These are phyloP conservation scores for Agastache rugosa DNA, from an alignment of 257 asterid genomes.

Conservation along the genomic window DNA sequence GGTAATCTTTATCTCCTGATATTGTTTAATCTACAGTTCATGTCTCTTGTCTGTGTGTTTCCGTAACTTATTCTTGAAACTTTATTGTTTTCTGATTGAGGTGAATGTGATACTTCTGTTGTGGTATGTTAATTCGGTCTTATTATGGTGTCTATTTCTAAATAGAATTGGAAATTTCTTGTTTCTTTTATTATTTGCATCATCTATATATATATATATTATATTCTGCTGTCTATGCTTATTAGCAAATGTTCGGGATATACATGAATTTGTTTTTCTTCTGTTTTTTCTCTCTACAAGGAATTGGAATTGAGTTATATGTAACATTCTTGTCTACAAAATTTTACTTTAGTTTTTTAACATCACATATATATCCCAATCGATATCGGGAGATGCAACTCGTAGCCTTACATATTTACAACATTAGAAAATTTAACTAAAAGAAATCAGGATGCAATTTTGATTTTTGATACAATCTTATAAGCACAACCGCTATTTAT, in stretches of 20 bases:
- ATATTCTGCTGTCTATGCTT: not conserved
- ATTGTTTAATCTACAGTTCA: not conserved
- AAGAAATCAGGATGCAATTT: too few relatives aligned
- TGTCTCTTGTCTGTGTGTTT: not conserved
- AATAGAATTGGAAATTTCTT: not conserved
- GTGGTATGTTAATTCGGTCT: not conserved
- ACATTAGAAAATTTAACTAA: too few relatives aligned
- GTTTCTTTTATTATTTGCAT: not conserved
- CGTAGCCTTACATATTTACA: too few relatives aligned
- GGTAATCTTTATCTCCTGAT: constrained; percentile 49
- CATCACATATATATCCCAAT: too few relatives aligned
- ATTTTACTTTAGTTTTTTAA: too few relatives aligned
- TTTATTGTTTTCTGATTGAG: not conserved
- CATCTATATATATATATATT: not conserved
- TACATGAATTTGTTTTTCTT: not conserved
- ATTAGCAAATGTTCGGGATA: not conserved
- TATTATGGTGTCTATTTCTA: not conserved
- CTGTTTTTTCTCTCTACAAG: too few relatives aligned
- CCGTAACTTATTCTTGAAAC: constrained; percentile 1
- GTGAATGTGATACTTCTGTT: not conserved
- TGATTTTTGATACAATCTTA: too few relatives aligned
- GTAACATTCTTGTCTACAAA: too few relatives aligned
- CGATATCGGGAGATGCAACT: too few relatives aligned
- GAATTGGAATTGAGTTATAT: too few relatives aligned
- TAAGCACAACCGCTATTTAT: not conserved